A percentile compares a stretch with the other conserved stretches of the same genome.
phyloP scores from a whole-genome alignment of 805 yeast species.

The Kuraishia molischiana region DNA sequence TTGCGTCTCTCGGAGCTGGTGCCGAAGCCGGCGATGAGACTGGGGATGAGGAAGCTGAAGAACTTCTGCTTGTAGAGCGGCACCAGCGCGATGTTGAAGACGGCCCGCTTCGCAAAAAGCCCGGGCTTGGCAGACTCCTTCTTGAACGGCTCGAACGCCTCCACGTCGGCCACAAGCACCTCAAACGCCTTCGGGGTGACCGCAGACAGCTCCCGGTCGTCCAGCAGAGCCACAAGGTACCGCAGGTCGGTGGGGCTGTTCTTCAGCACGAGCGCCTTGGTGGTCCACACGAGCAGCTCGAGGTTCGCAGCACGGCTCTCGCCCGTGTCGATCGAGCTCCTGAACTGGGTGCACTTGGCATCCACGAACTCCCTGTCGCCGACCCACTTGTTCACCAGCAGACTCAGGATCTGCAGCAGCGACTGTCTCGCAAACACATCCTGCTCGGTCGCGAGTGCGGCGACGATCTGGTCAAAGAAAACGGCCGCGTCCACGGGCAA shows the following conservation, averaged over 20 bases:
- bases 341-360: neutral
- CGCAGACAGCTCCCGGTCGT: conserved; percentile 20
- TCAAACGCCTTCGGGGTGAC: conserved; percentile 48
- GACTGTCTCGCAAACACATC: conserved; percentile 32
- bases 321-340: neutral
- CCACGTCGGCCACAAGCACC: conserved; percentile 58
- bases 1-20: conserved; percentile 24
- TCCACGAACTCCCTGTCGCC: neutral
- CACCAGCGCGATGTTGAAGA: conserved; percentile 48
- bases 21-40: conserved; percentile 38
- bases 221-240: conserved; percentile 25
- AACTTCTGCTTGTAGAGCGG: conserved; percentile 74
- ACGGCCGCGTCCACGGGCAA: conserved; percentile 10
- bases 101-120: conserved; percentile 11
- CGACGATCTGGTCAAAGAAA: conserved; percentile 9
- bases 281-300: conserved; percentile 45
- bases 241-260: conserved; percentile 28
- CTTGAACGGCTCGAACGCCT: conserved; percentile 40
- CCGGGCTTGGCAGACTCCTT: conserved; percentile 2
- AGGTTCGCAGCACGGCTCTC: neutral
- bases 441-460: conserved; percentile 8
- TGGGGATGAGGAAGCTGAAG: conserved; percentile 51
- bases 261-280: conserved; percentile 59
- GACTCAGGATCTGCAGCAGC: conserved; percentile 43
- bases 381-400: conserved; percentile 49